phyloP scores from a whole-genome alignment of 192 early-diverging fungal genomes.

The Coemansia sp. region DNA sequence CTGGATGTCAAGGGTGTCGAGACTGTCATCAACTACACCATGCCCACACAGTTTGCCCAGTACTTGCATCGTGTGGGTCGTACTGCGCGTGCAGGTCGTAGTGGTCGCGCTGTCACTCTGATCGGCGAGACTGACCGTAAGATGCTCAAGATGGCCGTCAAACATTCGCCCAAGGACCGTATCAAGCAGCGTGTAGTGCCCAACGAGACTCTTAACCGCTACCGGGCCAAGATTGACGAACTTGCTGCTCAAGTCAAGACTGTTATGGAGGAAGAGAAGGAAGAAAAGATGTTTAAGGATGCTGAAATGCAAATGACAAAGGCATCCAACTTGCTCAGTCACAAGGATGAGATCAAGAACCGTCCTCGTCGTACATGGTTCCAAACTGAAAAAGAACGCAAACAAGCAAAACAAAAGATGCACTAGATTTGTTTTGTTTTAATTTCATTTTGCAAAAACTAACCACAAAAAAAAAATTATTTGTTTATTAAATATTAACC shows the following conservation, averaged over 20 bases:
- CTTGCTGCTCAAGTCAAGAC: conserved; percentile 65
- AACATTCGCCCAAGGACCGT: conserved; percentile 68
- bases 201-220: conserved; percentile 70
- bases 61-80: conserved; percentile 96
- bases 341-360: conserved; percentile 82
- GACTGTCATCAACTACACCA: conserved; percentile 98
- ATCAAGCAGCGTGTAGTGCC: conserved; percentile 91
- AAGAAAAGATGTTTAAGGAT: conserved; percentile 73
- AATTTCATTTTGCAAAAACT: background rate
- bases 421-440: background rate
- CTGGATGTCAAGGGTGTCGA: conserved; percentile 96
- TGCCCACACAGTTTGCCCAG: conserved; percentile 87
- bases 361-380: conserved; percentile 96
- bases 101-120: conserved; percentile 84
- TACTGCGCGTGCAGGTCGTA: conserved; percentile 88
- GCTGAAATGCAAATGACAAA: conserved; percentile 92
- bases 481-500: conserved; percentile 1
- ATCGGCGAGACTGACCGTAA: conserved; percentile 91
- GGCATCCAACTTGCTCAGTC: conserved; percentile 77
- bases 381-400: conserved; percentile 75
- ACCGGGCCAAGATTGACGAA: conserved; percentile 64
- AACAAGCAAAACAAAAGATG: background rate
- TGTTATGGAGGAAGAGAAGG: conserved; percentile 68
- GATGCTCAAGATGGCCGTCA: conserved; percentile 89
- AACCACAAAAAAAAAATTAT: background rate